A percentile compares a stretch with the other conserved stretches of the same genome.
Conservation (phyloP, 345 rosid genomes). For the Syzygium grande region DNA sequence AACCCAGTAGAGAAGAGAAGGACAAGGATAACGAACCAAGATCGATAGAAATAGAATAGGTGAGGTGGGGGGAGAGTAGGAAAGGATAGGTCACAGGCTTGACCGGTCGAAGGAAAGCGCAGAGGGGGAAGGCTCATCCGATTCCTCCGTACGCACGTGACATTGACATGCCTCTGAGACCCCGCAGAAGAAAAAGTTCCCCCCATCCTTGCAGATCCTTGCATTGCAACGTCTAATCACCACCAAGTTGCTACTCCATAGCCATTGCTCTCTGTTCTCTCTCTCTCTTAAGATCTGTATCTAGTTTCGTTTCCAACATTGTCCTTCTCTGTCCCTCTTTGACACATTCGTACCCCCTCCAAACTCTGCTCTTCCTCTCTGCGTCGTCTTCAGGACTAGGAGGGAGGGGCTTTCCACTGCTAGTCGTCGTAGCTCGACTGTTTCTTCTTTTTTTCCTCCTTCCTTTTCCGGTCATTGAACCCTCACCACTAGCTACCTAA, state of each 20-base stretch:
- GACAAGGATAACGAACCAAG: not conserved
- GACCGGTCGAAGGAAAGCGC: not conserved
- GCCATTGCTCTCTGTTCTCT: not conserved
- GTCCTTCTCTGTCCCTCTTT: not conserved
- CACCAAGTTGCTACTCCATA: not conserved
- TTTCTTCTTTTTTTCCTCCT: not conserved
- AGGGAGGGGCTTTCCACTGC: not conserved
- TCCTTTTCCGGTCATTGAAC: not conserved
- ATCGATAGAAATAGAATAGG: not conserved
- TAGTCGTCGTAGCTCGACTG: not conserved
- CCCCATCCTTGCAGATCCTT: not conserved
- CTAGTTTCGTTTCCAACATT: not conserved
- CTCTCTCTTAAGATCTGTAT: not conserved
- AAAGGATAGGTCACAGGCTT: not conserved
- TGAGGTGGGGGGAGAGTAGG: not conserved
- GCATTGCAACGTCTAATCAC: not conserved
- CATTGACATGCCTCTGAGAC: not conserved
- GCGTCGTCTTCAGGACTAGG: not conserved
- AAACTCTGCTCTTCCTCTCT: not conserved
- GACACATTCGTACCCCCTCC: not conserved
- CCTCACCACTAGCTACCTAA: not conserved
- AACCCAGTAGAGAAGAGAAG: not conserved
- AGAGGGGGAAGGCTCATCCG: not conserved
- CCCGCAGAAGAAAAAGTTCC: not conserved
- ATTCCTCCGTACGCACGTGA: not conserved